Evolutionary conservation across 208 protist genomes (phyloP), one percentile per base, ranked within the genome.

Genomic region (Leishmania tarentolae): DNA sequence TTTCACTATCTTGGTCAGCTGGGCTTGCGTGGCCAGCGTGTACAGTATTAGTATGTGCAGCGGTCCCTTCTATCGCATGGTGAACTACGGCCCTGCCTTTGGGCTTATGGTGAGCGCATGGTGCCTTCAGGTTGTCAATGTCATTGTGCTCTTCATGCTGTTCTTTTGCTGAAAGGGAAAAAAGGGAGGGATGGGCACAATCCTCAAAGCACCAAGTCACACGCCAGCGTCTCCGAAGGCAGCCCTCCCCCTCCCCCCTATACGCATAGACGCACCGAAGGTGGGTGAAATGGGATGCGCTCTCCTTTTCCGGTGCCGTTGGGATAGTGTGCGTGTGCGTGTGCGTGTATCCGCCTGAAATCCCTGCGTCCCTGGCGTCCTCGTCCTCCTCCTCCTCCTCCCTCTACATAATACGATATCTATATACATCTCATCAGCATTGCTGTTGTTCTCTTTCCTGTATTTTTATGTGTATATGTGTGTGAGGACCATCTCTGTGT

Each of bases 81-180:
- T 6, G 17, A 13, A 24, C n/a, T 80, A 78, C 69, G 78, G 71
- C 42, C 47, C 78, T 37, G 82, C 78, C 47, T 86, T 86, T 50
- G 82, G 63, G 69, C 61, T 86, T n/a, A 78, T 82, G 66, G 78
- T 86, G 47, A 75, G 68, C 3, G 66, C 82, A 4, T 86, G 80
- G 80, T 42, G 73, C 24, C 75, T 83, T 17, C 52, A 83, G 80
- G 42, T 79, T 35, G 46, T 75, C n/a, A 79, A 79, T 37, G 40
- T 79, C 61, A 31, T 83, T 1, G 65, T 83, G 61, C 61, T 66
- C 61, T 31, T 24, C 28, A 63, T 63, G 24, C 21, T 63, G 28
- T 63, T n/a, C 57, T 63, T 42, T 19, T 3, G n/a, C 31, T 72
- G 17, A 50, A 24, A 19, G 50, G 4, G 50, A 53, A 53, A 53